Evolutionary conservation across 2,329 filamentous ascomycete species (phyloP).

Genomic region (Talaromyces sp.): DNA sequence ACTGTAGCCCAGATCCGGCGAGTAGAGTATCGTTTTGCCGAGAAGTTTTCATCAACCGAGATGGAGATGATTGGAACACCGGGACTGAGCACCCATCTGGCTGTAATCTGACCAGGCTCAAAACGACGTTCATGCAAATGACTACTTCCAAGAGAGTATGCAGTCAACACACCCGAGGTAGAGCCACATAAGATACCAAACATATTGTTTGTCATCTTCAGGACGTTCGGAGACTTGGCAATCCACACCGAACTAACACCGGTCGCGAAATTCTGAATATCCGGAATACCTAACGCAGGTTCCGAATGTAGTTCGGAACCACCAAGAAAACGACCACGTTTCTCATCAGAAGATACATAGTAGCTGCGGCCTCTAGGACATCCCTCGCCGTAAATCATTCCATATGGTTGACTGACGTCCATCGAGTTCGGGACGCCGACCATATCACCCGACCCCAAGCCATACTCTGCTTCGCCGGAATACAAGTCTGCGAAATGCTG

Average conservation of each 20-base stretch:
- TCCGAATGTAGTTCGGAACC: slow-evolving; percentile 60
- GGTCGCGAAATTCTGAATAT: slow-evolving; percentile 67
- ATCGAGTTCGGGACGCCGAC: slow-evolving; percentile 80
- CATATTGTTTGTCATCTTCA: slow-evolving; percentile 70
- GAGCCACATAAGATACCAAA: slow-evolving; percentile 82
- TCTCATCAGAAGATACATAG: slow-evolving; percentile 71
- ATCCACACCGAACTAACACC: slow-evolving; percentile 83
- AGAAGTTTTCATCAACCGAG: slow-evolving; percentile 80
- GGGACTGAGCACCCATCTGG: slow-evolving; percentile 85
- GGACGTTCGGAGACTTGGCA: slow-evolving; percentile 73
- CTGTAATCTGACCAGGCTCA: slow-evolving; percentile 74
- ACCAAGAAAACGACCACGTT: slow-evolving; percentile 71
- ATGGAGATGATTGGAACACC: slow-evolving; percentile 88
- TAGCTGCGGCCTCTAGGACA: slow-evolving; percentile 79
- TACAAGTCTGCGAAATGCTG: slow-evolving; percentile 76
- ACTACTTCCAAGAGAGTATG: slow-evolving; percentile 71
- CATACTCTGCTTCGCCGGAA: slow-evolving; percentile 71
- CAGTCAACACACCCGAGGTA: slow-evolving; percentile 75
- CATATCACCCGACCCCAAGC: slow-evolving; percentile 71
- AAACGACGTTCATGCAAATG: slow-evolving; percentile 61
- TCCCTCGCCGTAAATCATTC: slow-evolving; percentile 81
- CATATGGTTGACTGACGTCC: slow-evolving; percentile 84
- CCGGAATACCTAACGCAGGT: slow-evolving; percentile 71
- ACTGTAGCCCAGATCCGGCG: slow-evolving; percentile 84
- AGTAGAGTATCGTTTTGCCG: slow-evolving; percentile 63